phyloP scores from a whole-genome alignment of 495 filamentous ascomycete species.

The Aspergillus homomorphus region DNA sequence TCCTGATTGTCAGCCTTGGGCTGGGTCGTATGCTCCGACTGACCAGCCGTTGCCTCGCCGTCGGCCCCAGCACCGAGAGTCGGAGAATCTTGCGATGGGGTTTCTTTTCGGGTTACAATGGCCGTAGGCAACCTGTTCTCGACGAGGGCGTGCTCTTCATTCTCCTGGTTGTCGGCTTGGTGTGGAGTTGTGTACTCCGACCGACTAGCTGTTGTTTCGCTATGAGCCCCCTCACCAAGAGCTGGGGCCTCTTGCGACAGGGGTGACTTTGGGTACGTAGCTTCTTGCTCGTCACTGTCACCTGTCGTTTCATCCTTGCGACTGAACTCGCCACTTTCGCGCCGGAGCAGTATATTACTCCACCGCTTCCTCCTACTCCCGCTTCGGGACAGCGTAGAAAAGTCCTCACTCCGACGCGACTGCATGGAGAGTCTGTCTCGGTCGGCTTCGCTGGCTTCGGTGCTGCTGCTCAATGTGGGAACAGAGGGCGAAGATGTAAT shows the following conservation, averaged over 20 bases:
- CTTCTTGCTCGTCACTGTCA: constrained; percentile 23
- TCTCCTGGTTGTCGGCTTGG: background rate
- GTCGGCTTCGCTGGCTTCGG: constrained; percentile 32
- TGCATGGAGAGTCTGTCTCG: constrained; percentile 34
- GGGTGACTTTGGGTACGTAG: constrained; percentile 34
- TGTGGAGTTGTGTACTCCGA: background rate
- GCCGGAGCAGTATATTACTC: constrained; percentile 42
- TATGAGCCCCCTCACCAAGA: constrained; percentile 11
- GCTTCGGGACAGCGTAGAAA: constrained; percentile 33
- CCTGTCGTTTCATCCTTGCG: constrained; percentile 24
- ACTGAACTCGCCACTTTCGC: constrained; percentile 37
- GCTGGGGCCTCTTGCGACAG: constrained; percentile 32
- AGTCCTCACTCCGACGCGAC: constrained; percentile 29
- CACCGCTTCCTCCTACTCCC: constrained; percentile 44
- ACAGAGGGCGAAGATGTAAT: constrained; percentile 30
- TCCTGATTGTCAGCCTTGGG: too few relatives aligned
- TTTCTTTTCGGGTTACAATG: background rate
- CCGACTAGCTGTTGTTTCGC: background rate
- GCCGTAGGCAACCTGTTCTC: background rate
- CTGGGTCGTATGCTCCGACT: background rate
- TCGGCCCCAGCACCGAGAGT: too few relatives aligned
- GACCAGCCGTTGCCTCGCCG: background rate
- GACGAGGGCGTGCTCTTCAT: background rate
- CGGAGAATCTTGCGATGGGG: too few relatives aligned
- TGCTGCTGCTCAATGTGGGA: constrained; percentile 26